Evolutionary conservation across 768 basidiomycete species (phyloP).

Genomic region (Boletus sp.): DNA sequence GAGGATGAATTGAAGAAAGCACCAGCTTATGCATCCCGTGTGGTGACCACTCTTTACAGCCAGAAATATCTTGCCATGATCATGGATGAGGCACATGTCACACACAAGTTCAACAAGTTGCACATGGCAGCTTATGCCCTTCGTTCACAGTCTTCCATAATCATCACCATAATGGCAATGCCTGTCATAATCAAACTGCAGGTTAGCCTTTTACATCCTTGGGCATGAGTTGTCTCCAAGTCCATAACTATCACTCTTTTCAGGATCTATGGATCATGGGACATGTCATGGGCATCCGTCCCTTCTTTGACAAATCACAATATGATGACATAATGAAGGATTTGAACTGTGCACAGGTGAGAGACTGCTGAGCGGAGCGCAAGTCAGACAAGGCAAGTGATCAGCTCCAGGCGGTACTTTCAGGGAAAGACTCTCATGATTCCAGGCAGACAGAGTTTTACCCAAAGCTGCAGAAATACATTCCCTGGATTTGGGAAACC

Average conservation of each 20-base stretch:
- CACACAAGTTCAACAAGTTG: background rate
- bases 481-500: background rate
- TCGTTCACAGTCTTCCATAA: accelerated
- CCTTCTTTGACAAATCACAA: accelerated
- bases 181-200: slow-evolving; percentile 7
- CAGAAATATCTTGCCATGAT: background rate
- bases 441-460: no score
- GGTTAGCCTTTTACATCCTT: background rate
- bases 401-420: background rate
- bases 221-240: no score
- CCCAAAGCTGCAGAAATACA: background rate
- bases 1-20: no score
- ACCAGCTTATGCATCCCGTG: no score
- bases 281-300: background rate
- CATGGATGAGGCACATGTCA: background rate
- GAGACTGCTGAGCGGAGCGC: background rate
- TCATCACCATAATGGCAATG: background rate
- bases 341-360: background rate
- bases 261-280: slow-evolving; percentile 9
- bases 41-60: background rate
- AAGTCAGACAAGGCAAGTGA: background rate
- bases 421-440: background rate
- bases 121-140: background rate
- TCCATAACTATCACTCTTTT: no score
- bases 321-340: background rate